Percentiles rank a stretch among this genome's conserved stretches.
These are phyloP conservation scores for Aurinia saxatilis DNA, from an alignment of 345 rosid species.

Conservation along the genomic window DNA sequence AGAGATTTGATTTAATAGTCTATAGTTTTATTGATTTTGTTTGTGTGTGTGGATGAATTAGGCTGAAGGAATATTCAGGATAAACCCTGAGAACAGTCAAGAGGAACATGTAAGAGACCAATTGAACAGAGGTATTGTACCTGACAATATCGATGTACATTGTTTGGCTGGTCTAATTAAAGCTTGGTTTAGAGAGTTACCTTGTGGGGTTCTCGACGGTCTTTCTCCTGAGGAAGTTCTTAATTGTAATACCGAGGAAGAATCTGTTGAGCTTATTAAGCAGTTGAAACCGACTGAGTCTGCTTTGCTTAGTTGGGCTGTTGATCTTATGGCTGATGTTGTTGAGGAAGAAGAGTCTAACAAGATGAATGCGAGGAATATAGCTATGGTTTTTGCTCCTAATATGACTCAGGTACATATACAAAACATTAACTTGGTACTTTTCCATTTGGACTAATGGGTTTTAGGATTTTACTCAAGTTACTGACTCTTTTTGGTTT, in stretches of 20 bases:
- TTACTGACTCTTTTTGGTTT: conserved; percentile 8
- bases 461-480: neutral
- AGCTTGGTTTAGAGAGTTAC: conserved; percentile 98
- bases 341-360: conserved; percentile 85
- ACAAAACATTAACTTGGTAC: neutral
- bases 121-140: conserved; percentile 84
- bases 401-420: conserved; percentile 83
- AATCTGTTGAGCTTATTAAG: conserved; percentile 59
- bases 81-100: conserved; percentile 91
- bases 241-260: conserved; percentile 75
- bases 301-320: conserved; percentile 85
- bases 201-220: conserved; percentile 89
- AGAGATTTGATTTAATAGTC: neutral
- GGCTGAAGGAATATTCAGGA: conserved; percentile 96
- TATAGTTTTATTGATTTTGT: neutral
- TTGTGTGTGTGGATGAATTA: conserved; percentile 17
- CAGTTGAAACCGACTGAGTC: conserved; percentile 84
- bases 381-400: conserved; percentile 94
- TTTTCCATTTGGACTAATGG: neutral
- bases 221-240: conserved; percentile 94
- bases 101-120: conserved; percentile 91
- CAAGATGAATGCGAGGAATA: conserved; percentile 93
- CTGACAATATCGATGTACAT: conserved; percentile 79
- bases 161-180: conserved; percentile 94
- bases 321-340: conserved; percentile 93